These are phyloP conservation scores for Rhynchospora pubera DNA, from an alignment of 176 grass and related monocot species.

Conservation along the genomic window DNA sequence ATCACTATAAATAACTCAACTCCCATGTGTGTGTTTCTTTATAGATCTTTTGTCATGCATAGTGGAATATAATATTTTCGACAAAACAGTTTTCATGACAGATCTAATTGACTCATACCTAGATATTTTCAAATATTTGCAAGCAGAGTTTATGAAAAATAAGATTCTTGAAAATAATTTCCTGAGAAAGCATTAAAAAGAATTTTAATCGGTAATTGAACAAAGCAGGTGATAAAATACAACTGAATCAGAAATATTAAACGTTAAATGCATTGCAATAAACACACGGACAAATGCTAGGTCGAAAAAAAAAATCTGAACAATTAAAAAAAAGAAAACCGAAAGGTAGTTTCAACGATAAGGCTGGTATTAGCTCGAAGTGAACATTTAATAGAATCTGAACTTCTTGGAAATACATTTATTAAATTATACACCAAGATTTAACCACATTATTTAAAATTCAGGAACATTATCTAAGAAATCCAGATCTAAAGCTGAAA, in stretches of 20 bases:
- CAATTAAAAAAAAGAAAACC: background rate
- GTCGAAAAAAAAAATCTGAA: background rate
- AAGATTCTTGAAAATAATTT: background rate
- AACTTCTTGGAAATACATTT: background rate
- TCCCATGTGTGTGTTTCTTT: background rate
- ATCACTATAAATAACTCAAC: background rate
- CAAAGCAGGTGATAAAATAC: background rate
- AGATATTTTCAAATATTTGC: background rate
- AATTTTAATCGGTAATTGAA: background rate
- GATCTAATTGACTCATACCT: background rate
- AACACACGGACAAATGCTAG: background rate
- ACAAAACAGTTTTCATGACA: background rate
- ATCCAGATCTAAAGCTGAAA: constrained; percentile 16
- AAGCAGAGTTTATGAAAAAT: background rate
- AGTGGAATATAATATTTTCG: background rate
- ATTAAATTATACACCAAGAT: background rate
- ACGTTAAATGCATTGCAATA: background rate
- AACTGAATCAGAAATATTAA: background rate
- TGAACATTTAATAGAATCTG: background rate
- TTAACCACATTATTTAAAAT: background rate
- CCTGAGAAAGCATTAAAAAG: background rate
- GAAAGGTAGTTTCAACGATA: background rate
- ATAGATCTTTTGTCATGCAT: background rate
- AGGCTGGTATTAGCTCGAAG: background rate
- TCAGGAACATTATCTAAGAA: background rate